Base-by-base conservation (phyloP, 345 rosid genomes). In the Gossypium thurberi region DNA sequence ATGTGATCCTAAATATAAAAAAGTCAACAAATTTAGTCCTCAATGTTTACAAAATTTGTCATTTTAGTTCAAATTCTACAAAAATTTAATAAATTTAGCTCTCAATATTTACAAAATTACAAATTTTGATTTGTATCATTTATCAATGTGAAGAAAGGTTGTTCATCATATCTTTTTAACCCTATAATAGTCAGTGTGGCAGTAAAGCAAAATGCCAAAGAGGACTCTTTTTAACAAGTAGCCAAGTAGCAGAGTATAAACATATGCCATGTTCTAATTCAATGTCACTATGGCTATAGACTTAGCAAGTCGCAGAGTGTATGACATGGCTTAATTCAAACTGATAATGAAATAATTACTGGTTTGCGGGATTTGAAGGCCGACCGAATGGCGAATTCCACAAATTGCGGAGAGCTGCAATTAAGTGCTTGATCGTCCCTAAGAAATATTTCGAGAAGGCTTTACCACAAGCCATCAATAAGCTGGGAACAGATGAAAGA, bases 381-480 rank as follows among this genome's bases (percentile, higher is more conserved):
- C 18, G 92, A 91, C 63, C 84, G 6, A 70, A 81, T 0, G 85
- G 89, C 43, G 92, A 90, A 21, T 94, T 80, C 78, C 90, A 91
- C 64, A 82, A 87, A 57, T 51, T 94, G 56, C 87, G 89, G 69
- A 89, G 90, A 85, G 86, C 93, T 15, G 74, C 83, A 26, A 85
- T 90, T 68, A 94, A 87, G 78, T 91, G 96, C 82, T 74, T 91
- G 90, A 91, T 94, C 48, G 55, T n/a, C 69, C 94, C 98, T 2
- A 94, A 90, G 85, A 94, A 90, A 81, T 83, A 94, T 82, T 91
- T 90, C 21, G 97, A 85, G 86, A 91, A 94, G 83, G 77, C 87
- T 61, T 76, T 94, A 60, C 86, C 92, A 14, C 78, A 55, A 82
- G 88, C 91, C 74, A 94, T 91, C 85, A 89, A 87, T 77, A 88